A percentile compares a stretch with the other conserved stretches of the same genome.
Evolutionary conservation across 2,329 filamentous ascomycete species (phyloP).

Genomic region (Talaromyces amestolkiae): DNA sequence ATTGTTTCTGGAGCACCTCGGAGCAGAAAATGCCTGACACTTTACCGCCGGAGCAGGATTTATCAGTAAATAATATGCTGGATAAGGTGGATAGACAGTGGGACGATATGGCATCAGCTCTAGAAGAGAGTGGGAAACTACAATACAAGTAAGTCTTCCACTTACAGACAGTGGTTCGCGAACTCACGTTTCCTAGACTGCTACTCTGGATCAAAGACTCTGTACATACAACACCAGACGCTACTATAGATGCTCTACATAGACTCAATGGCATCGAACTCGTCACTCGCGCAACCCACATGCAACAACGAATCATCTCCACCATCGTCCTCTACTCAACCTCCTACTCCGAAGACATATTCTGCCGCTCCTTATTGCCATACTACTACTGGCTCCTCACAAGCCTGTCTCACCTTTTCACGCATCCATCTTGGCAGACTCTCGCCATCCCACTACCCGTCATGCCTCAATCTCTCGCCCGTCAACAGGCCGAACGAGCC

Average conservation of each 20-base stretch:
- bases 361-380: not conserved
- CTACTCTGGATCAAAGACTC: not conserved
- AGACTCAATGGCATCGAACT: constrained; percentile 1
- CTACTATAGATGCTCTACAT: not conserved
- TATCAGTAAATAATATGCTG: not conserved
- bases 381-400: constrained; percentile 3
- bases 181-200: not conserved
- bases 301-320: constrained; percentile 2
- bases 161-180: too few species aligned
- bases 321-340: not conserved
- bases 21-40: not conserved
- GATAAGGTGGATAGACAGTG: not conserved
- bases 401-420: not conserved
- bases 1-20: not conserved
- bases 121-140: not conserved
- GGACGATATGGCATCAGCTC: not conserved
- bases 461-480: not conserved
- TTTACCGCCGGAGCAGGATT: not conserved
- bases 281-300: not conserved
- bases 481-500: not conserved
- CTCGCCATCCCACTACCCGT: not conserved
- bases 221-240: not conserved
- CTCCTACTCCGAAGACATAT: not conserved
- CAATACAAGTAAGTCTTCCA: not conserved
- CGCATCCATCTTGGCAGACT: not conserved